Evolutionary conservation across 2,329 filamentous ascomycete species (phyloP).

Genomic region (Leptodontidium sp.): DNA sequence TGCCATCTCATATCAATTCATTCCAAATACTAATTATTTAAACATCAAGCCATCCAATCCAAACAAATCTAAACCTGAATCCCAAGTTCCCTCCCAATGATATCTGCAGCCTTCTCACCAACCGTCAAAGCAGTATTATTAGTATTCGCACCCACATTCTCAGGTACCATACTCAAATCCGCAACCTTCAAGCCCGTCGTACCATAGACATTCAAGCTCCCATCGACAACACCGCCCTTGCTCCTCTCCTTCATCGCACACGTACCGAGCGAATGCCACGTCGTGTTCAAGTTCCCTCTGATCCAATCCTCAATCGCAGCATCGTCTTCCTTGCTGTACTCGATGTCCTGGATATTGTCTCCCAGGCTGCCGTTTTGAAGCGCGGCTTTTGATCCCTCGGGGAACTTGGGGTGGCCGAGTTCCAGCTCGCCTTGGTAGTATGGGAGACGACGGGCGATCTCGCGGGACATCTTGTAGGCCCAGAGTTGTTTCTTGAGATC

Average conservation of each 20-base stretch:
- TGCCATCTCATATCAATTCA: background rate
- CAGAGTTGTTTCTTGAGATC: slow-evolving; percentile 67
- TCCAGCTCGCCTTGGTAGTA: slow-evolving; percentile 58
- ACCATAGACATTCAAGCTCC: slow-evolving; percentile 51
- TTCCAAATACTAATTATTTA: background rate
- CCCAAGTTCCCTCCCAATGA: slow-evolving; percentile 52
- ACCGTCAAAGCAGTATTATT: slow-evolving; percentile 55
- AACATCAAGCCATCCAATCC: background rate
- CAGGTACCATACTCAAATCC: slow-evolving; percentile 50
- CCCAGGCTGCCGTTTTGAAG: slow-evolving; percentile 42
- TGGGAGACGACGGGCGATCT: slow-evolving; percentile 63
- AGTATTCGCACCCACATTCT: slow-evolving; percentile 55
- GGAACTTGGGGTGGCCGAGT: slow-evolving; percentile 55
- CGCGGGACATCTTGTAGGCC: slow-evolving; percentile 71
- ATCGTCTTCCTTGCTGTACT: slow-evolving; percentile 46
- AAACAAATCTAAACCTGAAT: slow-evolving; percentile 36
- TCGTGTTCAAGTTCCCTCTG: slow-evolving; percentile 50
- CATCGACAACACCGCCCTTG: slow-evolving; percentile 51
- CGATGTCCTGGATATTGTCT: slow-evolving; percentile 49
- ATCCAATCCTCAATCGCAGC: slow-evolving; percentile 53
- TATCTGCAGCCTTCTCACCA: slow-evolving; percentile 52
- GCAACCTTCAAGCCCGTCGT: slow-evolving; percentile 51
- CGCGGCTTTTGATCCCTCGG: slow-evolving; percentile 51
- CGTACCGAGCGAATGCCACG: slow-evolving; percentile 53
- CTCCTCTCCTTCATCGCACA: slow-evolving; percentile 50